Evolutionary conservation across 257 asterid species (phyloP), one percentile per base, ranked within the genome.

Genomic region (Knoxia roxburghii): DNA sequence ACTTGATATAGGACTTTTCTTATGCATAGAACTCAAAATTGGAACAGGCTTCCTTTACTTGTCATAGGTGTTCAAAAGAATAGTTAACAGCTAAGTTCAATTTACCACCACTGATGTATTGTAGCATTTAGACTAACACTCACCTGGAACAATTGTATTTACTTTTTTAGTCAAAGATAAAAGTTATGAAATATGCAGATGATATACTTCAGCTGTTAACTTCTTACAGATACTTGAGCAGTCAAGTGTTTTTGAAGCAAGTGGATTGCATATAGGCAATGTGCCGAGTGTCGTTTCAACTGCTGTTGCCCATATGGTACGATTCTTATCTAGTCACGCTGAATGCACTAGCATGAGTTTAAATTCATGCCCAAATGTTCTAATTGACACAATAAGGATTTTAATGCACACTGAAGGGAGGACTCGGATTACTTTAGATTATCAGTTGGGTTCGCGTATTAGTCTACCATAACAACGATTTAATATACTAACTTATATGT

Each of bases 221-320:
- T 24, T 48, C 72, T 66, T 73, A 21, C 86, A 93, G 96, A 80
- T 90, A 69, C 84, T 83, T 68, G 97, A 90, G 75, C 96, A 81
- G 80, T 90, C 99, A 1, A 85, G 81, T 37, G 78, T 79, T 57
- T 81, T 86, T 76, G 82, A 83, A 75, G 95, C 81, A 71, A 85
- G 79, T 64, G 89, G 83, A 37, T 78, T 88, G 70, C 80, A 75
- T 49, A 80, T 67, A 56, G 73, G 85, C 71, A 71, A 67, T 80
- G 76, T 68, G 64, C 96, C 95, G 21, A 78, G 86, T 72, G 70
- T 82, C 62, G 46, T 93, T 72, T 78, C 89, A 70, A 90, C 96
- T 68, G 92, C 92, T 57, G 85, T 83, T 75, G 95, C 92, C 71
- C 96, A 90, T 78, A 90, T 94, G 99, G 99, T 90, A 70, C 27